These are phyloP conservation scores for Chenopodium album DNA, from an alignment of 148 eudicot species.

Conservation along the genomic window DNA sequence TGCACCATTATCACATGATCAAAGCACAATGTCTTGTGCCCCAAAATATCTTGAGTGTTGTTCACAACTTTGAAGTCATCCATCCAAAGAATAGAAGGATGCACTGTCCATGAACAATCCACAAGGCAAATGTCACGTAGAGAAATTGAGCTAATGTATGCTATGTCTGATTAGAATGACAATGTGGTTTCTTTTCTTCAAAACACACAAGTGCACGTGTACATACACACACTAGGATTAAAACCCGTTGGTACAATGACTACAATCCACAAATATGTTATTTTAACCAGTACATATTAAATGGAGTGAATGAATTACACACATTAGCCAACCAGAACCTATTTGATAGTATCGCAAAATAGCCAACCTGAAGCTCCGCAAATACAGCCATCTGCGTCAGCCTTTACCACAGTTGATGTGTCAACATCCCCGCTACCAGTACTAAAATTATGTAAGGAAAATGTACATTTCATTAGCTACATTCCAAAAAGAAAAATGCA, in stretches of 20 bases:
- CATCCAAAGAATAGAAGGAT: too few species aligned
- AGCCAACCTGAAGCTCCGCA: slow-evolving; percentile 82
- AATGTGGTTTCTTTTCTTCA: background rate
- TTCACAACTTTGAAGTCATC: too few species aligned
- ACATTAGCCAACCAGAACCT: background rate
- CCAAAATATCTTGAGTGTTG: too few species aligned
- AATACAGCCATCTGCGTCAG: slow-evolving; percentile 69
- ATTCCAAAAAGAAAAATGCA: background rate
- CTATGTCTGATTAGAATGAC: background rate
- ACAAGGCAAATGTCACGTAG: too few species aligned
- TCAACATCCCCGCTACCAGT: slow-evolving; percentile 98
- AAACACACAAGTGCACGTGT: background rate
- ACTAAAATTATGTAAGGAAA: slow-evolving; percentile 33
- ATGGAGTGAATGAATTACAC: background rate
- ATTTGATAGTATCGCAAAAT: background rate
- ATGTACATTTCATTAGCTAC: background rate
- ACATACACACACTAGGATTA: background rate
- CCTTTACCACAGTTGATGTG: slow-evolving; percentile 84
- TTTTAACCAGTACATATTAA: background rate
- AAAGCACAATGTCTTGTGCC: too few species aligned
- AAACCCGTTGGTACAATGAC: background rate
- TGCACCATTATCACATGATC: too few species aligned
- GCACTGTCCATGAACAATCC: too few species aligned
- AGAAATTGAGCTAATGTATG: too few species aligned
- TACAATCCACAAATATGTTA: background rate